These are phyloP conservation scores for Cymbidium sinense DNA, from an alignment of 106 monocot species.

Conservation along the genomic window DNA sequence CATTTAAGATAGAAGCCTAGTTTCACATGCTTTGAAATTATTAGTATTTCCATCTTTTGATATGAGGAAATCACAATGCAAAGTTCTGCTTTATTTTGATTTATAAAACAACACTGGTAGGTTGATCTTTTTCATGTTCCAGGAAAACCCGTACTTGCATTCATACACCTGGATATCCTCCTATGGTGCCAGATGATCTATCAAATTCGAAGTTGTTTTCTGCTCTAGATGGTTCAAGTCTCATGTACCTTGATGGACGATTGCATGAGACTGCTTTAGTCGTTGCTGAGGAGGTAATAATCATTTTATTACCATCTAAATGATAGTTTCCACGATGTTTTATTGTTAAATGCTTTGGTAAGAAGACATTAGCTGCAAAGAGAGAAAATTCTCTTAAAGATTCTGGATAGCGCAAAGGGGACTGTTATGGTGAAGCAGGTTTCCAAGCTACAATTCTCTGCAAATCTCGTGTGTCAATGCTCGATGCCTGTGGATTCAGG, in stretches of 20 bases:
- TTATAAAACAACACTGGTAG: slow-evolving; percentile 1
- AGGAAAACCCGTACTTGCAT: slow-evolving; percentile 98
- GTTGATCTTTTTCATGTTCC: slow-evolving; percentile 7
- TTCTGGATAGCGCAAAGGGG: background rate
- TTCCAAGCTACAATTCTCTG: background rate
- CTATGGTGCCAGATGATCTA: slow-evolving; percentile 69
- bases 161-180: slow-evolving; percentile 81
- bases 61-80: background rate
- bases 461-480: background rate
- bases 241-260: slow-evolving; percentile 86
- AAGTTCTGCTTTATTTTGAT: background rate
- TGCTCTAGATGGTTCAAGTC: slow-evolving; percentile 68
- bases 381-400: background rate
- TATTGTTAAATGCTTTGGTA: background rate
- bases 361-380: background rate
- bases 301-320: background rate
- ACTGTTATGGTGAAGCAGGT: background rate
- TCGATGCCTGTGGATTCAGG: background rate
- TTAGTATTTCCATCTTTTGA: background rate
- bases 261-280: slow-evolving; percentile 83
- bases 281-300: slow-evolving; percentile 88
- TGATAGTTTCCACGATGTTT: background rate
- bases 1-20: background rate
- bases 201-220: slow-evolving; percentile 52
- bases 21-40: background rate